Conservation (phyloP, 2,329 filamentous ascomycete genomes). For the Neophaeococcomyces mojaviensis region DNA sequence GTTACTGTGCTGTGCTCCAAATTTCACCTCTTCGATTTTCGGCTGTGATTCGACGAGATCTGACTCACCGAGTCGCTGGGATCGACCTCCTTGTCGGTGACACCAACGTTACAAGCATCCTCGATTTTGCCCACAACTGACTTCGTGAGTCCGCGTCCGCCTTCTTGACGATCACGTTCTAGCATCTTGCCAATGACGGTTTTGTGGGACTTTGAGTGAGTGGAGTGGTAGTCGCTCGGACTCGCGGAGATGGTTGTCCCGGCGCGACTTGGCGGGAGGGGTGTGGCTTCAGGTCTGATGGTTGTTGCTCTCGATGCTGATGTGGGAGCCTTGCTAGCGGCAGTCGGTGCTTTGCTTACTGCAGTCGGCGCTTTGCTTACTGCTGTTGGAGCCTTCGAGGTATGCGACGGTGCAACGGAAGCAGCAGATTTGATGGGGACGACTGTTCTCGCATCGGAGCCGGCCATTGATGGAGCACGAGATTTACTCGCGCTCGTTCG, state of each 20-base stretch:
- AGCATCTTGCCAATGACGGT: slow-evolving; percentile 19
- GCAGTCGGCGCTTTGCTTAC: not conserved
- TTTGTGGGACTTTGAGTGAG: slow-evolving; percentile 6
- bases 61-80: slow-evolving; percentile 23
- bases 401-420: not conserved
- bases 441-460: slow-evolving; percentile 4
- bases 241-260: slow-evolving; percentile 18
- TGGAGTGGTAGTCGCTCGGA: slow-evolving; percentile 2
- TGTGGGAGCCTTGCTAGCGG: not conserved
- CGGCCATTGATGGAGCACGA: not conserved
- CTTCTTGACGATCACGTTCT: slow-evolving; percentile 6
- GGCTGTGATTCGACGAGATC: too few relatives aligned
- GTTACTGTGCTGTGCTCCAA: too few relatives aligned
- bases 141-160: slow-evolving; percentile 9
- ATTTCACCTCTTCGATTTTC: too few relatives aligned
- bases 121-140: slow-evolving; percentile 20
- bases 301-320: not conserved
- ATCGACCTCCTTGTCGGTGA: slow-evolving; percentile 18
- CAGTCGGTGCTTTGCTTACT: not conserved
- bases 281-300: slow-evolving; percentile 9
- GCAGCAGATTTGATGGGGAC: slow-evolving; percentile 1
- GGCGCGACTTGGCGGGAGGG: slow-evolving; percentile 19
- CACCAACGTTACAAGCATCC: slow-evolving; percentile 15
- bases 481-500: slow-evolving; percentile 4
- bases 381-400: slow-evolving; percentile 5